Conservation (phyloP, 2,329 filamentous ascomycete genomes). For the Arthrobotrys iridis region DNA sequence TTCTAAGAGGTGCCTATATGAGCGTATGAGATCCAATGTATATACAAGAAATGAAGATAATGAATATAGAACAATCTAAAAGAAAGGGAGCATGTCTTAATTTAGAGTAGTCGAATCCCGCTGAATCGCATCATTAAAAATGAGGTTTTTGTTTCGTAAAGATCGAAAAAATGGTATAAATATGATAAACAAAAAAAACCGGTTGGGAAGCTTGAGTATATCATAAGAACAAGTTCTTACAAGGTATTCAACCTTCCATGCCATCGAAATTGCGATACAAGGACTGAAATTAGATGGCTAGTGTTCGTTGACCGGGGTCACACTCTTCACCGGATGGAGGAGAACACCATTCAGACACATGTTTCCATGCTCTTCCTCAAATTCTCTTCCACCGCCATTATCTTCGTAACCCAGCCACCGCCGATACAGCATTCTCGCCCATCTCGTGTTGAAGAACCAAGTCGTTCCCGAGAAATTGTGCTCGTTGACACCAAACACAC, state of each 20-base stretch:
- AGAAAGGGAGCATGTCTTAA: neutral
- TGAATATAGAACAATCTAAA: slow-evolving; percentile 7
- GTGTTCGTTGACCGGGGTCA: slow-evolving; percentile 37
- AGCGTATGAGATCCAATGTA: too few species aligned
- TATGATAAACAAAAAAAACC: slow-evolving; percentile 24
- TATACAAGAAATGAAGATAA: slow-evolving; percentile 37
- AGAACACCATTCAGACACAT: slow-evolving; percentile 93
- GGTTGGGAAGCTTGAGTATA: too few species aligned
- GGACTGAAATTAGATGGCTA: neutral
- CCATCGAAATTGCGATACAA: neutral
- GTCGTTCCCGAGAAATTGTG: slow-evolving; percentile 68
- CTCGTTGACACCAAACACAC: slow-evolving; percentile 60
- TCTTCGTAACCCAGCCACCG: slow-evolving; percentile 76
- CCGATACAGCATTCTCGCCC: slow-evolving; percentile 60
- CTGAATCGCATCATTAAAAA: slow-evolving; percentile 44
- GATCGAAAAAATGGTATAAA: slow-evolving; percentile 16
- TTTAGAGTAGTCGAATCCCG: slow-evolving; percentile 5
- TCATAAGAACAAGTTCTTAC: slow-evolving; percentile 26
- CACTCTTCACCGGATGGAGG: slow-evolving; percentile 83
- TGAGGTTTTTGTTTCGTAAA: slow-evolving; percentile 33
- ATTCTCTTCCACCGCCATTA: slow-evolving; percentile 69
- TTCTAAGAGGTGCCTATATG: slow-evolving; percentile 12
- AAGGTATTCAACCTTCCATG: neutral
- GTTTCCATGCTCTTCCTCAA: slow-evolving; percentile 66
- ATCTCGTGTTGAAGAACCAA: slow-evolving; percentile 65